A percentile compares a stretch with the other conserved stretches of the same genome.
Conservation (phyloP, 164 flowering plant species). For the Nelumbo lutea region DNA sequence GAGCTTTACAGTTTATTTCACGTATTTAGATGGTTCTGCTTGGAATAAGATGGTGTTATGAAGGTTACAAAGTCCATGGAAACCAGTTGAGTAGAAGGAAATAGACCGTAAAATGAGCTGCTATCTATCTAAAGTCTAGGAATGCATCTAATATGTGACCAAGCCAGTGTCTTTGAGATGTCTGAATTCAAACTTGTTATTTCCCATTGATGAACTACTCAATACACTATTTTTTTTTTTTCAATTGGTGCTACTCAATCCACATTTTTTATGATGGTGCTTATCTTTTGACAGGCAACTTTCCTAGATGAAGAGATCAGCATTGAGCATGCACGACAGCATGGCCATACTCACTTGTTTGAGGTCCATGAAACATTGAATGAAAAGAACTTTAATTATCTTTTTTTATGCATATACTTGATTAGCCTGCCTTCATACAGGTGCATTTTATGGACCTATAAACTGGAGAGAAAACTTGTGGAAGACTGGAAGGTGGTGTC, state of each 20-base stretch:
- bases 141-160: too few relatives aligned
- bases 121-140: too few relatives aligned
- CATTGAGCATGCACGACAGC: conserved; percentile 81
- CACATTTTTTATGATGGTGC: conserved; percentile 3
- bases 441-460: background rate
- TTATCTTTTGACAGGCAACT: conserved; percentile 59
- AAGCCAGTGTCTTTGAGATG: too few relatives aligned
- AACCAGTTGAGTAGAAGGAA: too few relatives aligned
- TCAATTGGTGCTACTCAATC: background rate
- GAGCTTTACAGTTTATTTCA: too few relatives aligned
- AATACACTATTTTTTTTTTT: too few relatives aligned
- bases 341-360: conserved; percentile 84
- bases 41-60: too few relatives aligned
- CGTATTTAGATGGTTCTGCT: too few relatives aligned
- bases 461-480: background rate
- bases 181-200: too few relatives aligned
- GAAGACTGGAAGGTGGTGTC: background rate
- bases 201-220: too few relatives aligned
- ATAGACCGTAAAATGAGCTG: too few relatives aligned
- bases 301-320: conserved; percentile 70
- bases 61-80: too few relatives aligned
- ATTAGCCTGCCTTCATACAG: background rate
- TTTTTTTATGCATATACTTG: background rate
- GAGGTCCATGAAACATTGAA: conserved; percentile 44
- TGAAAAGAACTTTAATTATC: background rate